Evolutionary conservation across 2,329 filamentous ascomycete genomes (phyloP).

Genomic region (Hirsutella minnesotensis): DNA sequence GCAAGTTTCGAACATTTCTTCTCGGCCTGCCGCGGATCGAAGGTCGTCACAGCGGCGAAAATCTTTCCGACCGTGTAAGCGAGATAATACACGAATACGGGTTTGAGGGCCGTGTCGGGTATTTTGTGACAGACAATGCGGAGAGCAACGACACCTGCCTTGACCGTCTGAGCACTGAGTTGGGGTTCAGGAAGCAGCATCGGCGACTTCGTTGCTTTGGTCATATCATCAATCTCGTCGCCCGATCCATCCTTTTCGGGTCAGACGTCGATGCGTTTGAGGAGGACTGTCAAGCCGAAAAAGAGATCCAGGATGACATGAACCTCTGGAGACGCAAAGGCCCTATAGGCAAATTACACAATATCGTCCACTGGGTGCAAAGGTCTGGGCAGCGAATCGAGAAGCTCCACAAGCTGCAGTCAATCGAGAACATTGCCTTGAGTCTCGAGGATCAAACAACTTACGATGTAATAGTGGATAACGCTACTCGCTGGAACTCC

Average conservation of each 20-base stretch:
- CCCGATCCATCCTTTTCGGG: not conserved
- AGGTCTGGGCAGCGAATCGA: not conserved
- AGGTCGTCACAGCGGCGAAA: not conserved
- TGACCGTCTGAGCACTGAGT: not conserved
- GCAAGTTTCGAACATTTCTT: too few relatives aligned
- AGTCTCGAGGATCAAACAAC: not conserved
- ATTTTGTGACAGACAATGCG: too few relatives aligned
- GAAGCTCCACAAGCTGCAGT: not conserved
- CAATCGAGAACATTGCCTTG: not conserved
- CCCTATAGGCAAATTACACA: not conserved
- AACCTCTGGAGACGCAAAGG: not conserved
- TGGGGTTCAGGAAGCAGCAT: not conserved
- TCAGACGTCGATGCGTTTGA: not conserved
- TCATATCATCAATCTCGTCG: not conserved
- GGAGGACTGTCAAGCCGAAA: not conserved
- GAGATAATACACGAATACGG: not conserved
- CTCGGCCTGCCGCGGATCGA: too few relatives aligned
- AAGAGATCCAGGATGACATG: too few relatives aligned
- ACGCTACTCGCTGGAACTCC: too few relatives aligned
- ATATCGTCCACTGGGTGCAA: too few relatives aligned
- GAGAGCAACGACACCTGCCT: not conserved
- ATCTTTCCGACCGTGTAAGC: slow-evolving; percentile 1
- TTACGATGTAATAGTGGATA: not conserved
- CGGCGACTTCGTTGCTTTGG: not conserved
- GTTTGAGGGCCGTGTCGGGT: not conserved